A percentile compares a stretch with the other conserved stretches of the same genome.
phyloP scores from a whole-genome alignment of 140 eudicot genomes.

The Stevia rebaudiana region DNA sequence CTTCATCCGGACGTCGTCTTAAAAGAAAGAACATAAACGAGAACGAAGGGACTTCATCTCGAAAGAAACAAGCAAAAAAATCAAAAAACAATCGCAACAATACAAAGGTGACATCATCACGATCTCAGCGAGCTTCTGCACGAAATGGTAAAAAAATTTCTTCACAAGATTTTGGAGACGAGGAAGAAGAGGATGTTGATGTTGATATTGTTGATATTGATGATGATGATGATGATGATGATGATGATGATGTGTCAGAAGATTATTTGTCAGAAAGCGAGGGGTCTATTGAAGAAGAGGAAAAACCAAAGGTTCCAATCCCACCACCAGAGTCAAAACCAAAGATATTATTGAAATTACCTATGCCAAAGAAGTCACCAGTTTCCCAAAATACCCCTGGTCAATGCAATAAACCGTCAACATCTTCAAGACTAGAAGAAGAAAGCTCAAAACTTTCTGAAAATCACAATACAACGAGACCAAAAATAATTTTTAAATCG shows the following conservation, averaged over 20 bases:
- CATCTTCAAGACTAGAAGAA: conserved; percentile 31
- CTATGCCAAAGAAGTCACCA: conserved; percentile 34
- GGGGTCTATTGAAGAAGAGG: conserved; percentile 22
- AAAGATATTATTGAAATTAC: conserved; percentile 56
- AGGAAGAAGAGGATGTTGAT: conserved; percentile 49
- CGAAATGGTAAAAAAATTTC: conserved; percentile 46
- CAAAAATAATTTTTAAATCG: conserved; percentile 50
- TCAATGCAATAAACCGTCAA: conserved; percentile 20
- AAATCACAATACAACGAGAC: conserved; percentile 22
- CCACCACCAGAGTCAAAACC: conserved; percentile 30
- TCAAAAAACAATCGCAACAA: conserved; percentile 30
- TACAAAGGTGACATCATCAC: conserved; percentile 41
- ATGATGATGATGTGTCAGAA: conserved; percentile 46
- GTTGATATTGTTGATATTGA: conserved; percentile 48
- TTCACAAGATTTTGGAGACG: conserved; percentile 36
- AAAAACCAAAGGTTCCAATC: conserved; percentile 6
- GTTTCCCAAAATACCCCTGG: conserved; percentile 26
- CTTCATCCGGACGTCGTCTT: conserved; percentile 52
- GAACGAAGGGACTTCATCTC: conserved; percentile 48
- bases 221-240: conserved; percentile 49
- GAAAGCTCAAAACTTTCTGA: conserved; percentile 34
- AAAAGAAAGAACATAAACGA: conserved; percentile 50
- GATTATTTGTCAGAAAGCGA: conserved; percentile 52
- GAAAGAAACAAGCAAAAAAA: conserved; percentile 49
- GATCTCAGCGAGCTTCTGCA: conserved; percentile 82